phyloP scores from a whole-genome alignment of 305 asterid genomes.

The Solanum chacoense region DNA sequence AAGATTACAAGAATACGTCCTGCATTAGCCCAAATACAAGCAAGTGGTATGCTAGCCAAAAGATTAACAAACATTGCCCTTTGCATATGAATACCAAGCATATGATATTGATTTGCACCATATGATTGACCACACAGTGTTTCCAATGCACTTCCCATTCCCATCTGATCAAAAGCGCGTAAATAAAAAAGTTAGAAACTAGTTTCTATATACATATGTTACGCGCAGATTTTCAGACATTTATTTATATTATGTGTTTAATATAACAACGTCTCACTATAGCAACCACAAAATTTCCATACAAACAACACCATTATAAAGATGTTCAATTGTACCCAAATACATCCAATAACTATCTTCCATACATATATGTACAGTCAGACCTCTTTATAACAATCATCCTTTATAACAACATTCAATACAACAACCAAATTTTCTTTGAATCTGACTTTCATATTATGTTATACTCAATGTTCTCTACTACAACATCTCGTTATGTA shows the following conservation, averaged over 20 bases:
- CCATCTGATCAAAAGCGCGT: conserved; percentile 20
- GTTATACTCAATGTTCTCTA: background rate
- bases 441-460: background rate
- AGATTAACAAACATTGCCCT: conserved; percentile 49
- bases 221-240: background rate
- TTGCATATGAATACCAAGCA: conserved; percentile 57
- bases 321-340: too few relatives aligned
- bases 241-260: background rate
- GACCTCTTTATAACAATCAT: background rate
- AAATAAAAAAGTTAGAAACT: background rate
- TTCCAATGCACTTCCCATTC: conserved; percentile 11
- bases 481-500: background rate
- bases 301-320: too few relatives aligned
- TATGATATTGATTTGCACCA: conserved; percentile 53
- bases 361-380: background rate
- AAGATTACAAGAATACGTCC: conserved; percentile 35
- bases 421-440: background rate
- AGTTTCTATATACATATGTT: background rate
- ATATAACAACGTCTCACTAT: background rate
- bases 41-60: conserved; percentile 40
- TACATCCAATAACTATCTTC: background rate
- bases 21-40: conserved; percentile 47
- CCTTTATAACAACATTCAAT: background rate
- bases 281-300: background rate
- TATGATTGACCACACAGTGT: conserved; percentile 46